Base-by-base conservation (phyloP, 2,329 filamentous ascomycete genomes). In the Fusarium graminum region DNA sequence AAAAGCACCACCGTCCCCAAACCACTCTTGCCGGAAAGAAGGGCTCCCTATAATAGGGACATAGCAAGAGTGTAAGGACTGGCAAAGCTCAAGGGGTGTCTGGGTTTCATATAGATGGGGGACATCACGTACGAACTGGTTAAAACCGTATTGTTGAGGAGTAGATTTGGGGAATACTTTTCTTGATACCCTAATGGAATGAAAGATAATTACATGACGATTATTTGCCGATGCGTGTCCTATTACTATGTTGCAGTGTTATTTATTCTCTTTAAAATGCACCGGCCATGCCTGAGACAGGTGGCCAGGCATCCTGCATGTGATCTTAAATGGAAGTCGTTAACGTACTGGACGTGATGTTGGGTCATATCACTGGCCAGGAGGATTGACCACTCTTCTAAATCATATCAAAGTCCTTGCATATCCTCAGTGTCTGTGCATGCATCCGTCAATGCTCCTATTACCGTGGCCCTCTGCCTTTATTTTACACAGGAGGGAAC, bases 401-500 rank as follows among this genome's bases (percentile, higher is more conserved):
- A 36, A n/a, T n/a, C 16, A 36, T 36, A n/a, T 16, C n/a, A n/a
- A n/a, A 16, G 9, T 16, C n/a, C 34, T 36, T n/a, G 16, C 16
- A 36, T 36, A 7, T 36, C 16, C 16, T 17, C 16, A 36, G 7
- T 36, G 8, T n/a, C n/a, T 29, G 16, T 17, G 16, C 34, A 36
- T 36, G 34, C 10, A 17, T 36, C n/a, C 16, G 34, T 36, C 16
- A n/a, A 8, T 36, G 34, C 34, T 36, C 34, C 16, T 36, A 9
- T 36, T 34, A 16, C 14, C 34, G 34, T 9, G 10, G 16, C 16
- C n/a, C 34, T 17, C 16, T 36, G 34, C 34, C 28, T n/a, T 36
- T 6, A 36, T 16, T 36, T 32, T 69, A 70, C 28, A 42, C 59
- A 53, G 69, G 57, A 8, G 77, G 75, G 47, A 83, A 83, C 28